Base-by-base conservation (phyloP, 1,284 basidiomycete genomes). In the Marasmius sp. region DNA sequence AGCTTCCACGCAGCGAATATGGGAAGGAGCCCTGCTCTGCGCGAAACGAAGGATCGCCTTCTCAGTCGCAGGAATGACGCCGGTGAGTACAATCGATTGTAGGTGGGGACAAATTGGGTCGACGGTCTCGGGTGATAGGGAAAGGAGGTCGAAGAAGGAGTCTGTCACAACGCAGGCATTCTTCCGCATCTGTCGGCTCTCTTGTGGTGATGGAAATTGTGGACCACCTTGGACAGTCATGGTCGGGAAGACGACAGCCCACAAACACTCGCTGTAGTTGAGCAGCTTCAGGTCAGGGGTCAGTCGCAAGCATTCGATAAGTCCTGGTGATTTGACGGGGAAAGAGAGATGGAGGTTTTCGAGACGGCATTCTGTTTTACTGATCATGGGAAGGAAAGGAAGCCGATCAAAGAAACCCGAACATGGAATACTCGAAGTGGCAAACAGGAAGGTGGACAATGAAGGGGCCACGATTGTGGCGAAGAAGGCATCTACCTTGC, bases 71-170 rank as follows among this genome's bases (percentile, higher is more conserved):
- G 54, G 20, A 27, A 43, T 55, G 53, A 48, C 55, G 14, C 50
- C 52, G 10, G 50, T 18, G 27, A 62, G 20, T 3, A 50, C 33
- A 22, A 62, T 34, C 9, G 53, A 55, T 38, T 59, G 27, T 16
- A 62, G 52, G 14, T 49, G 57, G 12, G 61, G 61, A 56, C 61
- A 62, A n/a, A 62, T 10, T 20, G 61, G 61, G 8, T 45, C 18
- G n/a, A 48, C 52, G 33, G 59, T 55, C 39, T 41, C 41, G 16
- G 38, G 37, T 6, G 57, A 33, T 18, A 49, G 34, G 2, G 57
- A 56, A 18, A 62, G 57, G 43, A 36, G 53, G 8, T 39, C 16
- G 16, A 59, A 16, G 45, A 62, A 41, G 0, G 41, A 41, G 37
- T 62, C 57, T 45, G 58, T 52, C 22, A 62, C 18, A n/a, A 50